Conservation (phyloP, 352 stramenopile species). For the Pythium phragmitis region DNA sequence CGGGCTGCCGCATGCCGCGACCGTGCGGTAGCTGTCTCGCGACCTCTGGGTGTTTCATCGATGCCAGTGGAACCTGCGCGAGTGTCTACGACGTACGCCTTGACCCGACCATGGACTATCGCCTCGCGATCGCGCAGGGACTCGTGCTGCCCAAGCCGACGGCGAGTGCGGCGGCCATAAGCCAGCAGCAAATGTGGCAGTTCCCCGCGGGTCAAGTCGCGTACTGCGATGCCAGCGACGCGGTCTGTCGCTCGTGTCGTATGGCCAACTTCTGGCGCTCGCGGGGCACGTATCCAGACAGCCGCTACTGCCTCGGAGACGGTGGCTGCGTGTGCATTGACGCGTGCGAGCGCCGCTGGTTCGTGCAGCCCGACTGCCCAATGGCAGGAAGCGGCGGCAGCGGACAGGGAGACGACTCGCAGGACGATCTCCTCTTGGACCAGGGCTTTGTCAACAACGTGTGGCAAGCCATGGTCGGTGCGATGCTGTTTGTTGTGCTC, state of each 20-base stretch:
- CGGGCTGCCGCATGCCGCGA: conserved; percentile 17
- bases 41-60: conserved; percentile 14
- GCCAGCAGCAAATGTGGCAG: conserved; percentile 13
- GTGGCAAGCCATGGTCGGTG: conserved; percentile 19
- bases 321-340: conserved; percentile 22
- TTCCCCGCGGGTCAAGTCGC: conserved; percentile 15
- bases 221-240: conserved; percentile 22
- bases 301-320: conserved; percentile 17
- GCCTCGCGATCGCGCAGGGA: conserved; percentile 1
- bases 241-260: conserved; percentile 4
- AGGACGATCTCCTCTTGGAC: background rate
- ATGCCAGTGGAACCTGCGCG: conserved; percentile 9
- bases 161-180: background rate
- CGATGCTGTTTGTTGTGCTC: conserved; percentile 16
- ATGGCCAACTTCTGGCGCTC: conserved; percentile 19
- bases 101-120: conserved; percentile 7
- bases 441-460: conserved; percentile 9
- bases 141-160: conserved; percentile 22
- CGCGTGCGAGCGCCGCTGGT: conserved; percentile 24
- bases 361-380: conserved; percentile 15
- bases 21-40: conserved; percentile 23
- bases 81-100: background rate
- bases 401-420: background rate
- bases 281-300: conserved; percentile 14
- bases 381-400: background rate